Base-by-base conservation (phyloP, 2,329 filamentous ascomycete genomes). In the Colletotrichum falcatum region DNA sequence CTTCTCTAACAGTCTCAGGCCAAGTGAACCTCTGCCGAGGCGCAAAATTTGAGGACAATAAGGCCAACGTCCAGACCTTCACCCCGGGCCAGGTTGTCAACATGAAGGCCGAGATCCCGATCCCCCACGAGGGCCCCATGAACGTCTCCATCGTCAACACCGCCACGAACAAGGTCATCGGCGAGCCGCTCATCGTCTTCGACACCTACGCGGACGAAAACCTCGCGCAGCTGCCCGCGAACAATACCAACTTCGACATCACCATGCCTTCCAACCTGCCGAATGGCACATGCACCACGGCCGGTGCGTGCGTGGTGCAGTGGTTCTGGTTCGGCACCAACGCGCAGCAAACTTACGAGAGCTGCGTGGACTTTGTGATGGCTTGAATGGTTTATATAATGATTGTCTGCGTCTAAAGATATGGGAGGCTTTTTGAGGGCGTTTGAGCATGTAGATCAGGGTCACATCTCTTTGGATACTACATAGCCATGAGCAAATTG, bases 91-190 rank as follows among this genome's bases (percentile, higher is more conserved):
- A 86, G 74, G 78, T 78, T 28, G 77, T 87, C 67, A 77, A 79
- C 73, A 81, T 86, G 73, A 78, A 76, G 11, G 79, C 83, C 46
- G 74, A 73, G 33, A 76, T 86, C 16, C 79, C 82, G 12, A 84
- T 86, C 63, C 81, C 84, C 8, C 83, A 85, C 77, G 82, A 82
- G 23, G 83, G 83, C 0, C 80, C 81, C 18, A 80, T 79, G 76
- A 90, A 90, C 77, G 86, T 91, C 48, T 88, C 85, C 23, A 83
- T 91, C 60, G 83, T 91, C 74, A 82, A 87, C 75, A 86, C 84
- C 14, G 79, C 81, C 46, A 83, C 83, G 73, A 86, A 89, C 80
- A 80, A 77, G 33, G 78, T 88, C 70, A 82, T 91, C 33, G 88
- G 87, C 42, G 70, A 78, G 58, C 83, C 85, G 18, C 81, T 91